A percentile compares a stretch with the other conserved stretches of the same genome.
These are phyloP conservation scores for Yamadazyma kanchanaburiensis DNA, from an alignment of 1,139 yeast genomes.

Conservation along the genomic window DNA sequence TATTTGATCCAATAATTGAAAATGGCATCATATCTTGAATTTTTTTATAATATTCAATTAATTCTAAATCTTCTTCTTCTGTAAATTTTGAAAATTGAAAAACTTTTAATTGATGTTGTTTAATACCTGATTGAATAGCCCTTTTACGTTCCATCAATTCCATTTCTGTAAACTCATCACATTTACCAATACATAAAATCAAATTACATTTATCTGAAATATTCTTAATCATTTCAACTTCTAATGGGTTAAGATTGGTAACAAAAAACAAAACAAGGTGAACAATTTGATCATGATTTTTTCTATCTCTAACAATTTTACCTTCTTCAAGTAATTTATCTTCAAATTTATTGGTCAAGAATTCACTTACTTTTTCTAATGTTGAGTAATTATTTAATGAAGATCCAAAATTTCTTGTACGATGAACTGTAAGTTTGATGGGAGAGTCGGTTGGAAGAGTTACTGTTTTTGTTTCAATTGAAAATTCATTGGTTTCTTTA, in stretches of 20 bases:
- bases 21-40: slow-evolving; percentile 19
- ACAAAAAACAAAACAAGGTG: slow-evolving; percentile 60
- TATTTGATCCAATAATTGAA: slow-evolving; percentile 17
- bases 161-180: slow-evolving; percentile 51
- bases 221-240: slow-evolving; percentile 47
- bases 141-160: slow-evolving; percentile 41
- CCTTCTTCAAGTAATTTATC: slow-evolving; percentile 55
- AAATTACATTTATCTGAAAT: slow-evolving; percentile 53
- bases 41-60: slow-evolving; percentile 8
- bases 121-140: slow-evolving; percentile 42
- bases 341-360: slow-evolving; percentile 56
- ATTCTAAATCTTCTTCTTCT: slow-evolving; percentile 10
- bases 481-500: slow-evolving; percentile 2
- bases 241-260: slow-evolving; percentile 37
- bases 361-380: slow-evolving; percentile 32
- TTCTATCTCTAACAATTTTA: slow-evolving; percentile 54
- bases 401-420: slow-evolving; percentile 28
- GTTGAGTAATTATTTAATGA: slow-evolving; percentile 31
- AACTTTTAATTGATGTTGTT: slow-evolving; percentile 39
- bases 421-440: slow-evolving; percentile 20
- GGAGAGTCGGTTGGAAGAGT: slow-evolving; percentile 16
- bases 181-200: slow-evolving; percentile 54
- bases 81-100: slow-evolving; percentile 40
- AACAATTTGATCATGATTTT: slow-evolving; percentile 54
- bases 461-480: slow-evolving; percentile 5